Evolutionary conservation across 2,329 filamentous ascomycete species (phyloP), one percentile per base, ranked within the genome.

Genomic region (Hymenoscyphus albidus): DNA sequence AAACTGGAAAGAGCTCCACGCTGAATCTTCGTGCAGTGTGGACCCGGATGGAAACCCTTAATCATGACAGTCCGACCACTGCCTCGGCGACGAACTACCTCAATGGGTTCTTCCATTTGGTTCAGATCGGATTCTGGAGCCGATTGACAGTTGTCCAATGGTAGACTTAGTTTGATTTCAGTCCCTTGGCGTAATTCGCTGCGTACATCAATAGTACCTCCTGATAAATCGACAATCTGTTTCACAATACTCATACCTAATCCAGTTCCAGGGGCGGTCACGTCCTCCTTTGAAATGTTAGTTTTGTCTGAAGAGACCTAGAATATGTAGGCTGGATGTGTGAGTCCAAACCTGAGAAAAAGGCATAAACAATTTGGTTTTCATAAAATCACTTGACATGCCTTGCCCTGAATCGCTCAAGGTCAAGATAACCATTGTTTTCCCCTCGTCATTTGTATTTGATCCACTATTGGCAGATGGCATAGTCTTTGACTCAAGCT

Each of bases 231-330:
- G 10, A 89, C 83, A 38, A 90, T 84, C 63, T 80, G 77, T 87
- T 81, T 81, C 18, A 90, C 87, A 7, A 90, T 87, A n/a, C 83
- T 85, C 59, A 90, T 75, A 0, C 87, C 88, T 0, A 90, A 75
- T 0, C 87, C 87, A 1, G 84, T 85, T 0, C 88, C 70, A 86
- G 83, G 82, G 1, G 84, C 80, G 32, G 89, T 76, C 0, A 80
- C 78, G 62, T 87, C 83, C 69, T 89, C 87, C 69, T 89, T 89
- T 86, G 0, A 38, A 27, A 14, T 31, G 57, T 71, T 65, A 69
- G 67, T 62, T 64, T 55, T 38, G 48, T 62, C 22, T 65, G 54
- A 40, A 63, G 63, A 35, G 40, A 61, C 65, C 64, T 63, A 69
- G 39, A 60, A 39, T 64, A 18, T 58, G 42, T 66, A 67, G 63